Conservation (phyloP, 1,284 basidiomycete genomes). For the Cutaneotrichosporon arboriforme region DNA sequence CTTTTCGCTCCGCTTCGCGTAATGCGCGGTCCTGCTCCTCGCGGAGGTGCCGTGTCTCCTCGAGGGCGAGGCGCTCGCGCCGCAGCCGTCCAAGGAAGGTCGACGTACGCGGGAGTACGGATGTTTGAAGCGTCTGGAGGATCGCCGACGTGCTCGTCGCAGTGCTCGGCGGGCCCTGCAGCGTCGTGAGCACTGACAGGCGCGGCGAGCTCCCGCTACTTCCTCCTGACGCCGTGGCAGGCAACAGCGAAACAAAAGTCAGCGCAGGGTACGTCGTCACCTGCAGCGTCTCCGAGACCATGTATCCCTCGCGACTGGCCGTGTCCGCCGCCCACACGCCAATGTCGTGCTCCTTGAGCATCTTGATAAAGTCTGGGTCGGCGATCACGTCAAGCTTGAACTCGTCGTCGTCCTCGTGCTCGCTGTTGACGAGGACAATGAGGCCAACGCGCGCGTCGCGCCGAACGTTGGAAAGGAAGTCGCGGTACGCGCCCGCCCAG, state of each 20-base stretch:
- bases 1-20: conserved; percentile 59
- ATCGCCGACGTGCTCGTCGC: conserved; percentile 63
- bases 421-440: conserved; percentile 77
- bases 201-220: conserved; percentile 41
- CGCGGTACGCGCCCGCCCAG: conserved; percentile 73
- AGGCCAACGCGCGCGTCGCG: conserved; percentile 69
- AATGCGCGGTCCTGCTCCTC: conserved; percentile 80
- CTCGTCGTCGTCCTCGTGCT: conserved; percentile 79
- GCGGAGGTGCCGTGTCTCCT: conserved; percentile 63
- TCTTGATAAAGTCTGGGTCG: conserved; percentile 61
- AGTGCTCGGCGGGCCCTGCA: conserved; percentile 63
- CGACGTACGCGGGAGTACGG: conserved; percentile 69
- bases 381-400: conserved; percentile 83
- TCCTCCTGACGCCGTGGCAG: conserved; percentile 49
- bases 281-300: conserved; percentile 76
- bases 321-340: conserved; percentile 82
- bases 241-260: conserved; percentile 81
- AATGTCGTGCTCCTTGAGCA: conserved; percentile 64
- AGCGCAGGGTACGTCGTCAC: conserved; percentile 88
- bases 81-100: conserved; percentile 66
- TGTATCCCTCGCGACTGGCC: conserved; percentile 72
- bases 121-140: conserved; percentile 59
- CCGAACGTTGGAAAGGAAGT: conserved; percentile 65
- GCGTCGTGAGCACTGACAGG: conserved; percentile 74
- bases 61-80: conserved; percentile 51